Percentiles rank a stretch among this genome's conserved stretches.
phyloP scores from a whole-genome alignment of 2,329 filamentous ascomycete species.

The Fusarium euwallaceae region DNA sequence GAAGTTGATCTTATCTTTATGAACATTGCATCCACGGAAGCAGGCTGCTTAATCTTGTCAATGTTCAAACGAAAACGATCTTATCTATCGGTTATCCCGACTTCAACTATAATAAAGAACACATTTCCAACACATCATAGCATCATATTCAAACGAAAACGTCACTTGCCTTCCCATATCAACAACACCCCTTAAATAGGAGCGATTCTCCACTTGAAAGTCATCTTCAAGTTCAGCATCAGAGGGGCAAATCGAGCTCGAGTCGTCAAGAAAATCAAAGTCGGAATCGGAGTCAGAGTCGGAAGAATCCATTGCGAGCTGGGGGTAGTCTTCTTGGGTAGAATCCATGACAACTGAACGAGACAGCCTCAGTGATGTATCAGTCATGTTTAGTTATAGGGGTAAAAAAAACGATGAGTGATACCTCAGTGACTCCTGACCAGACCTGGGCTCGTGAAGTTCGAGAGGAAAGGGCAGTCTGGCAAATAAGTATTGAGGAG shows the following conservation, averaged over 20 bases:
- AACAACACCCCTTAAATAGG: constrained; percentile 24
- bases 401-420: background rate
- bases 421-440: background rate
- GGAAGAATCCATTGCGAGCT: background rate
- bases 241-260: background rate
- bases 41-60: background rate
- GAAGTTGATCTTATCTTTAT: background rate
- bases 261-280: constrained; percentile 8
- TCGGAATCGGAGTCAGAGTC: background rate
- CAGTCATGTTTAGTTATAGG: background rate
- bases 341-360: background rate
- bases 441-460: background rate
- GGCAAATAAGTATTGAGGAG: background rate
- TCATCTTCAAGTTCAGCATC: background rate
- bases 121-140: no score
- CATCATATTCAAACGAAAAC: background rate
- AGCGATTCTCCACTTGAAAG: background rate
- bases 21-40: no score
- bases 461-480: background rate
- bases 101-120: no score
- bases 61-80: background rate
- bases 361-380: background rate
- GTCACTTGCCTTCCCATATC: constrained; percentile 32
- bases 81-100: no score
- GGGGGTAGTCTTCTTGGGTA: background rate